Percentiles rank a stretch among this genome's conserved stretches.
Evolutionary conservation across 768 basidiomycete genomes (phyloP).

Genomic region (Auricularia sp.): DNA sequence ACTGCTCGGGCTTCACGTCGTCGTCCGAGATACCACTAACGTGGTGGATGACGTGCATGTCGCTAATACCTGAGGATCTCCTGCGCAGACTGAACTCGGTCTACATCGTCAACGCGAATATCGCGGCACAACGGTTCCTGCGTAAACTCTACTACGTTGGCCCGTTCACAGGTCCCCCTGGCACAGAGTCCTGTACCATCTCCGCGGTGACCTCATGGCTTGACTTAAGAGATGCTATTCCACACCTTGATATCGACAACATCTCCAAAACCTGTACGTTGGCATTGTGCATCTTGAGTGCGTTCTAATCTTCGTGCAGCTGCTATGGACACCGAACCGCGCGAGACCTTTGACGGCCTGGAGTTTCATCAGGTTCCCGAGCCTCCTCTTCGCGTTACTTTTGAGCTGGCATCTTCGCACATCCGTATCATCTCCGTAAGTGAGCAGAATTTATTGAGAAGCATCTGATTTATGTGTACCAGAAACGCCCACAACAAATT

Average conservation of each 20-base stretch:
- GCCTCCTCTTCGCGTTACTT: constrained; percentile 58
- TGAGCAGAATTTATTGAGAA: constrained; percentile 3
- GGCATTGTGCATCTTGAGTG: not conserved
- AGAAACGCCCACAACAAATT: constrained; percentile 51
- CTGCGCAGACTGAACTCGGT: constrained; percentile 45
- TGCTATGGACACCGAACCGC: constrained; percentile 49
- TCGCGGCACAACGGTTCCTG: constrained; percentile 59
- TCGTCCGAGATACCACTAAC: constrained; percentile 71
- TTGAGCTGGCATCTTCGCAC: constrained; percentile 57
- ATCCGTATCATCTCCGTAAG: constrained; percentile 64
- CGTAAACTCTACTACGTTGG: constrained; percentile 67
- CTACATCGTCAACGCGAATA: constrained; percentile 67
- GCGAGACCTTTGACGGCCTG: constrained; percentile 46
- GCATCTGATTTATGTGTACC: not conserved
- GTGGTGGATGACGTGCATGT: constrained; percentile 69
- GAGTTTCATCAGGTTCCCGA: constrained; percentile 57
- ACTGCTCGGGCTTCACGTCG: constrained; percentile 69
- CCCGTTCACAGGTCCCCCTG: constrained; percentile 2
- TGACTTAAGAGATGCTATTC: constrained; percentile 36
- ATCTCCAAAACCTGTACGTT: not conserved
- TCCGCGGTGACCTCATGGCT: constrained; percentile 53
- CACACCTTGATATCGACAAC: not conserved
- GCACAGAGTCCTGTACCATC: constrained; percentile 30
- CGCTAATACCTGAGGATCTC: constrained; percentile 66
- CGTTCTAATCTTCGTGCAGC: constrained; percentile 26